Conservation (phyloP, 768 basidiomycete species). For the Coprinellus aureogranulatus region DNA sequence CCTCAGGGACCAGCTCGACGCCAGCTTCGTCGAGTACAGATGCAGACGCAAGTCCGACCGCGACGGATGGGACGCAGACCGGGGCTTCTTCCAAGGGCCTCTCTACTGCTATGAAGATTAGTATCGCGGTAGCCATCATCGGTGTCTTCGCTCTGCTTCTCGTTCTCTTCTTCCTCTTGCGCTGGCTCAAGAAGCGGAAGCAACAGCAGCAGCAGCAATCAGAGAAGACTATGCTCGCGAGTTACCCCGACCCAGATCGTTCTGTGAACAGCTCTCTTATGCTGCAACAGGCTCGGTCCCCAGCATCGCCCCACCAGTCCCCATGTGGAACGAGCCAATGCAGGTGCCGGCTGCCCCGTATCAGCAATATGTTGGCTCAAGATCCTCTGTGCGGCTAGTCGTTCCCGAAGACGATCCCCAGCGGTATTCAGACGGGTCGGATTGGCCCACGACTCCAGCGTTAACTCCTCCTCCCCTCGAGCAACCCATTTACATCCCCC, state of each 20-base stretch:
- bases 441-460: background rate
- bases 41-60: background rate
- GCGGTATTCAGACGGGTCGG: background rate
- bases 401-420: background rate
- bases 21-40: no score
- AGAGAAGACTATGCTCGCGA: background rate
- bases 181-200: background rate
- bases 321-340: constrained; percentile 4
- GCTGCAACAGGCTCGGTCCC: background rate
- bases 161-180: background rate
- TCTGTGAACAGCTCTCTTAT: background rate
- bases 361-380: background rate
- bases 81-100: background rate
- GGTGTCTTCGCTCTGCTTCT: background rate
- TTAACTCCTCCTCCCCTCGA: background rate
- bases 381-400: background rate
- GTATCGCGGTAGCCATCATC: background rate
- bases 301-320: background rate
- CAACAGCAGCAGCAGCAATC: background rate
- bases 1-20: background rate
- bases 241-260: background rate
- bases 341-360: background rate
- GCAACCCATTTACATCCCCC: background rate
- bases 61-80: background rate
- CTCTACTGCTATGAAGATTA: background rate